Percentiles rank a stretch among this genome's conserved stretches.
These are phyloP conservation scores for Eutrema yunnanense DNA, from an alignment of 345 rosid genomes.

Conservation along the genomic window DNA sequence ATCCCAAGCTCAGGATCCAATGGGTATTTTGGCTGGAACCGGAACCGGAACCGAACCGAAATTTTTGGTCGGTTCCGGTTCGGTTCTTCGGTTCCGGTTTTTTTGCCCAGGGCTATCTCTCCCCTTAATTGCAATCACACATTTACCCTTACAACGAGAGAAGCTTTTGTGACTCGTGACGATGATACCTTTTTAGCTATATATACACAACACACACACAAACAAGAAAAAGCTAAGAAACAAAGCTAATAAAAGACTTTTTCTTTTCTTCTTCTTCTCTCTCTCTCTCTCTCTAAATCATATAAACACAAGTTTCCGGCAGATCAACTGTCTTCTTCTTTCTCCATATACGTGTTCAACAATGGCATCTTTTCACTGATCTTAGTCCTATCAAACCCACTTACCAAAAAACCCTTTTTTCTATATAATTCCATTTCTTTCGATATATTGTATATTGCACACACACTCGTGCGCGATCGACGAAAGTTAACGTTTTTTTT, in stretches of 20 bases:
- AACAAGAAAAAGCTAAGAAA: neutral
- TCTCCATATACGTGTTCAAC: conserved; percentile 18
- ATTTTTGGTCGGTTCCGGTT: no score
- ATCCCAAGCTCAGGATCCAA: no score
- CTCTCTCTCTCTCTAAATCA: neutral
- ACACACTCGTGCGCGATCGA: neutral
- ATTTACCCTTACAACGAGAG: neutral
- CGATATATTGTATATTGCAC: neutral
- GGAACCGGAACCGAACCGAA: no score
- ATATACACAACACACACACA: neutral
- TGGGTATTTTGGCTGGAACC: no score
- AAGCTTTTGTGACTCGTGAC: neutral
- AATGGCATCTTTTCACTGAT: conserved; percentile 16
- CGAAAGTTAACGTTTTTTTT: neutral
- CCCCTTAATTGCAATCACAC: neutral
- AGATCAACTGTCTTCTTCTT: conserved; percentile 7
- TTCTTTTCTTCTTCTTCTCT: neutral
- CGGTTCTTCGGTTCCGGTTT: no score
- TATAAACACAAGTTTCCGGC: neutral
- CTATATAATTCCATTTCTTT: neutral
- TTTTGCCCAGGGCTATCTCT: no score
- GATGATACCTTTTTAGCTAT: neutral
- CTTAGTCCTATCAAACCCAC: conserved; percentile 5
- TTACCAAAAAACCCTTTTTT: neutral
- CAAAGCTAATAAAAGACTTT: neutral